Percentiles rank a stretch among this genome's conserved stretches.
Evolutionary conservation across 1,139 yeast species (phyloP).

Genomic region (Protomyces inouyei): DNA sequence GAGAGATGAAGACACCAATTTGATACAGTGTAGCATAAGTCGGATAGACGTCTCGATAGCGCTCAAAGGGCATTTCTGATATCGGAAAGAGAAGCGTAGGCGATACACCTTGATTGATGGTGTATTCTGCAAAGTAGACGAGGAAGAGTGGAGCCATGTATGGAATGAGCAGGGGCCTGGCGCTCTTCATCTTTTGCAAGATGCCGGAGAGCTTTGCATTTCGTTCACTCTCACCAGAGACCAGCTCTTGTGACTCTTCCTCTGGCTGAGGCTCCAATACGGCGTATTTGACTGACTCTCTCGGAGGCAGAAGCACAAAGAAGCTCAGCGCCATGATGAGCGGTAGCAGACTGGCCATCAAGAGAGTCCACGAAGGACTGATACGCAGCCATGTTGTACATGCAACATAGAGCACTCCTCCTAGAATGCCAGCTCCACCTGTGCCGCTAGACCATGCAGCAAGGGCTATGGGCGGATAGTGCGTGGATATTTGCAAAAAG

Average conservation of each 20-base stretch:
- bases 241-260: background rate
- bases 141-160: slow-evolving; percentile 77
- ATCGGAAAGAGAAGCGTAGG: slow-evolving; percentile 28
- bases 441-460: slow-evolving; percentile 93
- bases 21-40: slow-evolving; percentile 91
- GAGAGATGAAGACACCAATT: slow-evolving; percentile 82
- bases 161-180: slow-evolving; percentile 53
- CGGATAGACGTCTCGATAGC: slow-evolving; percentile 82
- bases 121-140: slow-evolving; percentile 81
- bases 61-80: slow-evolving; percentile 43
- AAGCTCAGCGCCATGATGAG: slow-evolving; percentile 44
- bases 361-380: slow-evolving; percentile 46
- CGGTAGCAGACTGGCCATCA: slow-evolving; percentile 40
- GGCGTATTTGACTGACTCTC: background rate
- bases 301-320: slow-evolving; percentile 41
- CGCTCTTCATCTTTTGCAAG: slow-evolving; percentile 2
- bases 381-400: slow-evolving; percentile 54
- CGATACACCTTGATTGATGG: slow-evolving; percentile 79
- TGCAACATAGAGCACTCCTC: slow-evolving; percentile 51
- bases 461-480: slow-evolving; percentile 54
- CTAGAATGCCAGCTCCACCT: slow-evolving; percentile 88
- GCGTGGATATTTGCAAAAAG: slow-evolving; percentile 76
- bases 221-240: background rate
- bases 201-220: background rate
- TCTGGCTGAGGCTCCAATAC: background rate